Evolutionary conservation across 2,329 filamentous ascomycete species (phyloP), one percentile per base, ranked within the genome.

Genomic region (Rhynchosporium agropyri): DNA sequence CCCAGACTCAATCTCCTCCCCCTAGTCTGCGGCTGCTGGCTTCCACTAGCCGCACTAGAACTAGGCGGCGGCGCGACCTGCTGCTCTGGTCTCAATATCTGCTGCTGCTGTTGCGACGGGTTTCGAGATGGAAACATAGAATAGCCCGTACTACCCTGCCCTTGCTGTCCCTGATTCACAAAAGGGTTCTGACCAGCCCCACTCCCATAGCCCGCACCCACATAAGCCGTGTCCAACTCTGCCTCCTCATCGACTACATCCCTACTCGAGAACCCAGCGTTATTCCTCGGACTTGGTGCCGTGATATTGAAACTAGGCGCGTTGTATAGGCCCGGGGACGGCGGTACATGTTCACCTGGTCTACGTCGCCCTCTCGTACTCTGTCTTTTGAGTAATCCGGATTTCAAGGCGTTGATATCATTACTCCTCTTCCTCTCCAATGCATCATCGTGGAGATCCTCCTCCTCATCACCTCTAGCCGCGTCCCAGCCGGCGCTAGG

Each of bases 401-500:
- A 36, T 29, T 68, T 63, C 3, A 71, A 53, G 3, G 65, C 62
- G 13, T 71, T 67, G 31, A 72, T 69, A 13, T 72, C 68, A 43
- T 65, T 58, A 28, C 45, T 66, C 3, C 71, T 62, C 29, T 62
- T 61, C 1, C 36, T 33, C 8, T 70, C 66, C 2, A 63, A 31
- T 15, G 55, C 62, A 26, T 62, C 40, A 10, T 50, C 54, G 1
- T 50, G 9, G 9, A 28, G 45, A 13, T 54, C 51, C 9, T 67
- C 36, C 7, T 1, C 20, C 20, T 66, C 65, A 7, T 62, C 56
- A 10, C 72, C 72, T 9, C 69, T 63, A 2, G 63, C 9, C 2
- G 51, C 62, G 4, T 62, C 64, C 65, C 63, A 69, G 20, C 79
- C 77, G 40, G 80, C 60, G 26, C 65, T 64, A 36, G 67, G 62